Conservation (phyloP, 306 rosid genomes). For the Medicago ruthenica region DNA sequence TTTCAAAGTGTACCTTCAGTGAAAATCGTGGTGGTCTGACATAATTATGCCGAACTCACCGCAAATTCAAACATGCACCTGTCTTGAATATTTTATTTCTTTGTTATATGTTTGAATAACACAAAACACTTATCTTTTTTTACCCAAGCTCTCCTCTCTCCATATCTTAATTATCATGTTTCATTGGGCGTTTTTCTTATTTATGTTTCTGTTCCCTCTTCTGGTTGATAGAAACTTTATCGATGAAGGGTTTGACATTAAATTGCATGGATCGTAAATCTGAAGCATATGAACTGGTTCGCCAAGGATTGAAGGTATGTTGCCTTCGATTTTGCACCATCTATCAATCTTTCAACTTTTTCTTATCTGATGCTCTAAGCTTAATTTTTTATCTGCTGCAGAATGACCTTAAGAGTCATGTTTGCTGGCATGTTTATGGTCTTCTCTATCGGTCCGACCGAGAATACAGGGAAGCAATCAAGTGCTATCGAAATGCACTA, state of each 20-base stretch:
- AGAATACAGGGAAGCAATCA: constrained; percentile 97
- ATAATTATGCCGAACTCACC: too few relatives aligned
- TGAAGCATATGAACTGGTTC: constrained; percentile 94
- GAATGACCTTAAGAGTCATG: constrained; percentile 99
- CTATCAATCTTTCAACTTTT: not conserved
- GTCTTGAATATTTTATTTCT: constrained; percentile 11
- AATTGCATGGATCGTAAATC: constrained; percentile 98
- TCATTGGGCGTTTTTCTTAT: constrained; percentile 3
- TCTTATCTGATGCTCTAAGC: constrained; percentile 16
- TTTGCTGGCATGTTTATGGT: constrained; percentile 99
- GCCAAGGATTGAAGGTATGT: constrained; percentile 79
- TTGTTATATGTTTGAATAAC: constrained; percentile 8
- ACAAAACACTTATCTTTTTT: not conserved
- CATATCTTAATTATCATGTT: constrained; percentile 11
- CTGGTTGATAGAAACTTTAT: constrained; percentile 82
- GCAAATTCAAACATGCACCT: too few relatives aligned
- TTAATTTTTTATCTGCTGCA: constrained; percentile 57
- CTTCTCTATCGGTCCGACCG: constrained; percentile 96
- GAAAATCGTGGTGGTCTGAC: too few relatives aligned
- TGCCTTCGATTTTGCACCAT: constrained; percentile 23
- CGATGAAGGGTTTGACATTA: constrained; percentile 96
- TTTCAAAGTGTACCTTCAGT: too few relatives aligned
- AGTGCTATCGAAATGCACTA: constrained; percentile 94
- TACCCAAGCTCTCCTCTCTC: not conserved
- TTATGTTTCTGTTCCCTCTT: constrained; percentile 33